These are phyloP conservation scores for Aspergillus oerlinghausenensis DNA, from an alignment of 2,329 filamentous ascomycete genomes.

Conservation along the genomic window DNA sequence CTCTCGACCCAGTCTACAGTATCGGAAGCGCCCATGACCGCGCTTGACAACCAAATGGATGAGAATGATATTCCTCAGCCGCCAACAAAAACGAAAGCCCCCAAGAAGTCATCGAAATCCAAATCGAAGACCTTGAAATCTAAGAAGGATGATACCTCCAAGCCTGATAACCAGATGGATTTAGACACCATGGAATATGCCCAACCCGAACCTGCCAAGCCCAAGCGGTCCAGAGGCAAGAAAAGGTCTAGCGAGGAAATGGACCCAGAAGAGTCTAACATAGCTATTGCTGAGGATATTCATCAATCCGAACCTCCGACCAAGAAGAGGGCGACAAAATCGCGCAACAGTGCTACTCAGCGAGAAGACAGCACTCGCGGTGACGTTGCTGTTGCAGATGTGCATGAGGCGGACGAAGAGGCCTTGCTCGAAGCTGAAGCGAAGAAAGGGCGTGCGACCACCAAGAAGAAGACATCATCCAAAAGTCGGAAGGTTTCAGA, in stretches of 20 bases:
- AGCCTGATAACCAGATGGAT: slow-evolving; percentile 37
- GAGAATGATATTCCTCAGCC: slow-evolving; percentile 51
- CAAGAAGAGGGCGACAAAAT: slow-evolving; percentile 57
- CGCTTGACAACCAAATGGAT: slow-evolving; percentile 51
- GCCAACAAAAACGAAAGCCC: slow-evolving; percentile 50
- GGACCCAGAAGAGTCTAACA: slow-evolving; percentile 20
- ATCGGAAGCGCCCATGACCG: slow-evolving; percentile 42
- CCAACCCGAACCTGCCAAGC: slow-evolving; percentile 28
- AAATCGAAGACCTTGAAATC: slow-evolving; percentile 33
- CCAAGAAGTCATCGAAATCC: slow-evolving; percentile 38
- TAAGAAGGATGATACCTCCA: slow-evolving; percentile 41
- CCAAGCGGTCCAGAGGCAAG: slow-evolving; percentile 46
- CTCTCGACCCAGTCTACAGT: slow-evolving; percentile 51
- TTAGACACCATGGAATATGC: slow-evolving; percentile 23
- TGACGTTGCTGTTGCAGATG: slow-evolving; percentile 38
- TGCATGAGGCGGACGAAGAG: slow-evolving; percentile 18
- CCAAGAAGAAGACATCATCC: slow-evolving; percentile 37
- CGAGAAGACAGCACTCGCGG: slow-evolving; percentile 24
- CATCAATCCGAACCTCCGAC: slow-evolving; percentile 40
- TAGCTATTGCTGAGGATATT: slow-evolving; percentile 9
- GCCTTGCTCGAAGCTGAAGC: slow-evolving; percentile 24
- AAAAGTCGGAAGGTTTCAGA: slow-evolving; percentile 49
- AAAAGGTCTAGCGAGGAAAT: slow-evolving; percentile 62
- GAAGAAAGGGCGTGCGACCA: slow-evolving; percentile 44
- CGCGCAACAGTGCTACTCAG: slow-evolving; percentile 47